These are phyloP conservation scores for Kwoniella botswanensis DNA, from an alignment of 768 basidiomycete genomes.

Conservation along the genomic window DNA sequence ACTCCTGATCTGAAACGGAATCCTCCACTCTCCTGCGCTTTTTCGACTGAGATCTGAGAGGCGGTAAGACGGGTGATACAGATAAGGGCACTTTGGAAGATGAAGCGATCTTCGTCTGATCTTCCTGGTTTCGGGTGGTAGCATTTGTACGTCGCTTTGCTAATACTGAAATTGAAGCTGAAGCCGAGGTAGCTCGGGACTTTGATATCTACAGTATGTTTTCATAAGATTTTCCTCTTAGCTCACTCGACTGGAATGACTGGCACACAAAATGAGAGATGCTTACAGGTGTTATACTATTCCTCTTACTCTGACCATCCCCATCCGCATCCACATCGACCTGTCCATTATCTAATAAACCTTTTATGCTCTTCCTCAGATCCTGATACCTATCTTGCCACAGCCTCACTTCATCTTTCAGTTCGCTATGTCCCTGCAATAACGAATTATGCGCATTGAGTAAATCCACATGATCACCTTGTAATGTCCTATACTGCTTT, in stretches of 20 bases:
- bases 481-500: slow-evolving; percentile 1
- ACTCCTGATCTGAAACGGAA: slow-evolving; percentile 2
- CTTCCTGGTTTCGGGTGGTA: not conserved
- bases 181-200: not conserved
- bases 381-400: slow-evolving; percentile 21
- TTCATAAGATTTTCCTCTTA: not conserved
- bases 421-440: slow-evolving; percentile 27
- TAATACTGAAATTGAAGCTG: not conserved
- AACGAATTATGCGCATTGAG: slow-evolving; percentile 11
- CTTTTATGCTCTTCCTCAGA: slow-evolving; percentile 13
- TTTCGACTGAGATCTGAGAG: slow-evolving; percentile 23
- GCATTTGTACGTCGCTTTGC: not conserved
- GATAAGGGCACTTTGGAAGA: slow-evolving; percentile 13
- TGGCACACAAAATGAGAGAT: not conserved
- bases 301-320: slow-evolving; percentile 2
- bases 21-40: slow-evolving; percentile 26
- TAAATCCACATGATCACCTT: slow-evolving; percentile 16
- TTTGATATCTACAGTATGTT: not conserved
- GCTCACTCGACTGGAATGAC: too few species aligned
- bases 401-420: slow-evolving; percentile 18
- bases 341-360: slow-evolving; percentile 10
- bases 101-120: not conserved
- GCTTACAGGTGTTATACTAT: slow-evolving; percentile 14
- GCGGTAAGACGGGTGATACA: slow-evolving; percentile 10
- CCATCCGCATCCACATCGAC: not conserved